These are phyloP conservation scores for Boletus edulis DNA, from an alignment of 768 basidiomycete species.

Conservation along the genomic window DNA sequence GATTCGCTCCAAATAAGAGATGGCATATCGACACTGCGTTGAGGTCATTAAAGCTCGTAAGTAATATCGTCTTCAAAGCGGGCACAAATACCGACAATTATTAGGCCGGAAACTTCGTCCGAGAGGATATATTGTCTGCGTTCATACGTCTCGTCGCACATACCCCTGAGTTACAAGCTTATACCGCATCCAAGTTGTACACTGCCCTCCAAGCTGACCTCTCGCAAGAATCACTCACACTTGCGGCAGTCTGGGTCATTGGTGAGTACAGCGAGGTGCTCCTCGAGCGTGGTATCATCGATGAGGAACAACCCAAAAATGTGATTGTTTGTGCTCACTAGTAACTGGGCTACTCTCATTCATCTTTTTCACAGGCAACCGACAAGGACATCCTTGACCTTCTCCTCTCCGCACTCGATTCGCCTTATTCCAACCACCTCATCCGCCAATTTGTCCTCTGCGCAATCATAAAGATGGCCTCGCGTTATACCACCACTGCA, in stretches of 20 bases:
- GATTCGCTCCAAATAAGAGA: conserved; percentile 95
- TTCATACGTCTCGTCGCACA: conserved; percentile 97
- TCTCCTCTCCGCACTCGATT: conserved; percentile 81
- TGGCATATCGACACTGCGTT: conserved; percentile 99
- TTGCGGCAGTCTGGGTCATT: conserved; percentile 92
- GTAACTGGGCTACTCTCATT: neutral
- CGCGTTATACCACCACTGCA: conserved; percentile 64
- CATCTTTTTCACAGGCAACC: conserved; percentile 46
- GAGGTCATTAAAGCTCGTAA: conserved; percentile 84
- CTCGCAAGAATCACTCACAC: conserved; percentile 93
- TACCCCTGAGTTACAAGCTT: conserved; percentile 94
- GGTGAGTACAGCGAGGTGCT: conserved; percentile 95
- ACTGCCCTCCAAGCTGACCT: conserved; percentile 85
- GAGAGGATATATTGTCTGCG: conserved; percentile 91
- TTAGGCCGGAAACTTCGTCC: conserved; percentile 96
- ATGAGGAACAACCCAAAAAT: conserved; percentile 67
- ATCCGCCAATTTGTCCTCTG: conserved; percentile 91
- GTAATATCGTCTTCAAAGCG: conserved; percentile 24
- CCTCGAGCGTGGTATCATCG: conserved; percentile 79
- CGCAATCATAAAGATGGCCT: conserved; percentile 85
- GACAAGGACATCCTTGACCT: conserved; percentile 88
- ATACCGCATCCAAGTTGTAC: conserved; percentile 91
- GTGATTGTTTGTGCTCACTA: conserved; percentile 39
- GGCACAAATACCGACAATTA: neutral
- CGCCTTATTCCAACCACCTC: conserved; percentile 90